These are phyloP conservation scores for Mucor sp. DNA, from an alignment of 371 early-diverging fungal genomes.

Conservation along the genomic window DNA sequence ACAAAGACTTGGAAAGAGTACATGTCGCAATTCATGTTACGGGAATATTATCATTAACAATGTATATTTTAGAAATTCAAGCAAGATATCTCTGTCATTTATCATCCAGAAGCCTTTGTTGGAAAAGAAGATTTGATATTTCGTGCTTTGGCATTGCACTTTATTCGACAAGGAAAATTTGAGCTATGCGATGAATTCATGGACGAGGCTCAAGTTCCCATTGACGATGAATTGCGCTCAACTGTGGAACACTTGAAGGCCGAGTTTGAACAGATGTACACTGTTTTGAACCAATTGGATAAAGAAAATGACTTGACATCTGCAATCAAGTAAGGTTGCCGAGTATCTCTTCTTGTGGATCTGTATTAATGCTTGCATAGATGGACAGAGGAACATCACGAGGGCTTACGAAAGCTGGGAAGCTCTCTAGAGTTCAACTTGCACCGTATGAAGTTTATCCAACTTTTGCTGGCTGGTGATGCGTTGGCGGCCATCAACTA, in stretches of 20 bases:
- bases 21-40: neutral
- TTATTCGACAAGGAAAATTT: slow-evolving; percentile 89
- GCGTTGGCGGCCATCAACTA: slow-evolving; percentile 73
- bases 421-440: slow-evolving; percentile 85
- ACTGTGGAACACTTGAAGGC: slow-evolving; percentile 34
- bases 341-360: neutral
- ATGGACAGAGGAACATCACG: slow-evolving; percentile 74
- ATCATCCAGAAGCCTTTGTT: slow-evolving; percentile 71
- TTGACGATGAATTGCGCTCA: slow-evolving; percentile 33
- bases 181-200: slow-evolving; percentile 67
- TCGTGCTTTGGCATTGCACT: slow-evolving; percentile 71
- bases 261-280: slow-evolving; percentile 45
- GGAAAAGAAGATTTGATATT: slow-evolving; percentile 62
- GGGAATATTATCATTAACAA: neutral
- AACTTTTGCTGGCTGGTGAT: slow-evolving; percentile 54
- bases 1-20: slow-evolving; percentile 80
- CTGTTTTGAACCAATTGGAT: slow-evolving; percentile 34
- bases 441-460: slow-evolving; percentile 77
- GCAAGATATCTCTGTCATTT: slow-evolving; percentile 57
- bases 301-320: slow-evolving; percentile 23
- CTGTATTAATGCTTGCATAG: slow-evolving; percentile 23
- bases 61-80: slow-evolving; percentile 56
- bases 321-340: slow-evolving; percentile 31
- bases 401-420: slow-evolving; percentile 57
- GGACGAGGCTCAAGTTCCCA: slow-evolving; percentile 43